These are phyloP conservation scores for Colletotrichum kahawae DNA, from an alignment of 2,329 filamentous ascomycete species.

Conservation along the genomic window DNA sequence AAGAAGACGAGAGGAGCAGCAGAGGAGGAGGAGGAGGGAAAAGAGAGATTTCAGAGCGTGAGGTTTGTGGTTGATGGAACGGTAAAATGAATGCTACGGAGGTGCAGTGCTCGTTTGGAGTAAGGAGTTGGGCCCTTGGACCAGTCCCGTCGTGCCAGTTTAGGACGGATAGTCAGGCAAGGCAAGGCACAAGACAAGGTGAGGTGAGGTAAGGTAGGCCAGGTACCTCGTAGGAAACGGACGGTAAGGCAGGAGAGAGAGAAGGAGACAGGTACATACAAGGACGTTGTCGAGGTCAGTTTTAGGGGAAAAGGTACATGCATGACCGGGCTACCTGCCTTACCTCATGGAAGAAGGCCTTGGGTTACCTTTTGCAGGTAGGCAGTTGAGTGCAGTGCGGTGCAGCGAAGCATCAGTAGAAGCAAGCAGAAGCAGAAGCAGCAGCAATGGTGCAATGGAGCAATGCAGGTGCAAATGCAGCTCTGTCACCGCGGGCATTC, in stretches of 20 bases:
- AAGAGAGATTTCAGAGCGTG: background rate
- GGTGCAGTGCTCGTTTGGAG: background rate
- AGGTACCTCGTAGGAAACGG: background rate
- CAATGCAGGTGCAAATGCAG: background rate
- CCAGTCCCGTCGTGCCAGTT: background rate
- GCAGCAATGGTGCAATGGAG: background rate
- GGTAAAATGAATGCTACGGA: background rate
- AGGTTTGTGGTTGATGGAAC: constrained; percentile 6
- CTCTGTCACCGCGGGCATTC: background rate
- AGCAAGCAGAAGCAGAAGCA: background rate
- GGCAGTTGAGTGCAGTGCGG: background rate
- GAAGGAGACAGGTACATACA: background rate
- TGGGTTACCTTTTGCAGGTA: background rate
- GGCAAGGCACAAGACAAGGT: background rate
- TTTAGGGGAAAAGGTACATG: background rate
- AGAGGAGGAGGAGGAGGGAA: background rate
- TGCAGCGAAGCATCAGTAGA: background rate
- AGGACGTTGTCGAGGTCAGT: background rate
- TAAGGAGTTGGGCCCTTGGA: background rate
- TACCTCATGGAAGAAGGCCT: background rate
- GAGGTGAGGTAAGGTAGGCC: background rate
- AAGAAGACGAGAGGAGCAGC: background rate
- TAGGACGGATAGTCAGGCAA: background rate
- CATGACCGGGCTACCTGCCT: background rate
- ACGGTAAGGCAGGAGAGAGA: background rate